Evolutionary conservation across 2,329 filamentous ascomycete species (phyloP).

Genomic region (Neonectria sp.): DNA sequence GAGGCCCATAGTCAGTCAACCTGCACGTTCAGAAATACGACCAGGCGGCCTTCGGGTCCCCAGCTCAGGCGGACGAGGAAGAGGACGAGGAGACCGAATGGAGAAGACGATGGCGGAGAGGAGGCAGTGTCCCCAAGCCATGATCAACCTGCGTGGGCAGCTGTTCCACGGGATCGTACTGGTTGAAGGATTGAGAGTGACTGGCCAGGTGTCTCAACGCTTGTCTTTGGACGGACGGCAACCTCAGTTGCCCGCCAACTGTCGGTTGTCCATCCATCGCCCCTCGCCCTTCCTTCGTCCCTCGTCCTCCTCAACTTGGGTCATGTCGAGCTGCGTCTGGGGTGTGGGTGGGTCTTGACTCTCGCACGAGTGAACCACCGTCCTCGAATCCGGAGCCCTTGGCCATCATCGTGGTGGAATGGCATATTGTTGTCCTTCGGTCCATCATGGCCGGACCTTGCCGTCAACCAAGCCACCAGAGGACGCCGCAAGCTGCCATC

Average conservation of each 20-base stretch:
- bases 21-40: slow-evolving; percentile 6
- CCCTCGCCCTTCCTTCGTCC: background rate
- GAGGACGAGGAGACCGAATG: background rate
- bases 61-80: slow-evolving; percentile 11
- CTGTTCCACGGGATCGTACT: background rate
- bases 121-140: slow-evolving; percentile 11
- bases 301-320: slow-evolving; percentile 1
- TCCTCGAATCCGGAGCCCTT: slow-evolving; percentile 25
- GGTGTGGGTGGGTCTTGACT: slow-evolving; percentile 1
- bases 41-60: slow-evolving; percentile 12
- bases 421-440: slow-evolving; percentile 31
- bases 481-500: slow-evolving; percentile 29
- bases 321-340: slow-evolving; percentile 13
- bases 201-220: slow-evolving; percentile 3
- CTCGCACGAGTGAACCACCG: slow-evolving; percentile 17
- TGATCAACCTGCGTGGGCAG: slow-evolving; percentile 1
- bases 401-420: slow-evolving; percentile 7
- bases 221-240: background rate
- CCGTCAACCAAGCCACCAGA: slow-evolving; percentile 42
- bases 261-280: background rate
- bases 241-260: background rate
- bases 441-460: slow-evolving; percentile 44
- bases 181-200: background rate
- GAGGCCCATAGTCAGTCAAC: no score
- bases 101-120: slow-evolving; percentile 7